Conservation (phyloP, 2,329 filamentous ascomycete genomes). For the Pseudodiploospora longispora region DNA sequence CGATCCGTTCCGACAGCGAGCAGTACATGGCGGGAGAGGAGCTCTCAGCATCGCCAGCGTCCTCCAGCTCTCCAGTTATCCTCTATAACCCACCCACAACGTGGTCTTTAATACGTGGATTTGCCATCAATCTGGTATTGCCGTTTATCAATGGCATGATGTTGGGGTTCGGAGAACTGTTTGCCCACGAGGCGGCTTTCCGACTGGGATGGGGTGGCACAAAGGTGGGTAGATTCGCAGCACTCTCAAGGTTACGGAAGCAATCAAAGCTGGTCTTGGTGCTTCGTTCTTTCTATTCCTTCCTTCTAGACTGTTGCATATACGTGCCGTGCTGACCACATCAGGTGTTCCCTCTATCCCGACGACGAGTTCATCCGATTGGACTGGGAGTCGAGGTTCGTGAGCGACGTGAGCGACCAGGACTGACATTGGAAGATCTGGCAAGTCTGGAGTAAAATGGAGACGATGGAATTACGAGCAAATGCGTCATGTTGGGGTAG, state of each 20-base stretch:
- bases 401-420: conserved; percentile 52
- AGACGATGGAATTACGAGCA: neutral
- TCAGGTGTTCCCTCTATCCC: conserved; percentile 49
- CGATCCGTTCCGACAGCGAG: conserved; percentile 76
- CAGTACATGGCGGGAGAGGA: conserved; percentile 65
- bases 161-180: conserved; percentile 93
- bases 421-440: conserved; percentile 54
- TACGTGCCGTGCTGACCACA: neutral
- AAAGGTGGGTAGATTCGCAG: conserved; percentile 50
- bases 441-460: conserved; percentile 55
- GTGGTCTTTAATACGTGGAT: conserved; percentile 77
- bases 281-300: no score
- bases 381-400: conserved; percentile 79
- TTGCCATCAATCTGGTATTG: conserved; percentile 89
- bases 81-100: conserved; percentile 84
- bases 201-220: conserved; percentile 88
- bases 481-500: neutral
- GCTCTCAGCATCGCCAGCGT: conserved; percentile 50
- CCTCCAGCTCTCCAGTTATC: conserved; percentile 61
- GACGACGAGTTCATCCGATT: conserved; percentile 57
- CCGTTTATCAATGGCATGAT: conserved; percentile 98
- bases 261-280: no score
- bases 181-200: conserved; percentile 93
- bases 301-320: neutral
- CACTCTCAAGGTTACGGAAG: no score